Conservation (phyloP, 352 stramenopile genomes). For the Globisporangium emineosum region DNA sequence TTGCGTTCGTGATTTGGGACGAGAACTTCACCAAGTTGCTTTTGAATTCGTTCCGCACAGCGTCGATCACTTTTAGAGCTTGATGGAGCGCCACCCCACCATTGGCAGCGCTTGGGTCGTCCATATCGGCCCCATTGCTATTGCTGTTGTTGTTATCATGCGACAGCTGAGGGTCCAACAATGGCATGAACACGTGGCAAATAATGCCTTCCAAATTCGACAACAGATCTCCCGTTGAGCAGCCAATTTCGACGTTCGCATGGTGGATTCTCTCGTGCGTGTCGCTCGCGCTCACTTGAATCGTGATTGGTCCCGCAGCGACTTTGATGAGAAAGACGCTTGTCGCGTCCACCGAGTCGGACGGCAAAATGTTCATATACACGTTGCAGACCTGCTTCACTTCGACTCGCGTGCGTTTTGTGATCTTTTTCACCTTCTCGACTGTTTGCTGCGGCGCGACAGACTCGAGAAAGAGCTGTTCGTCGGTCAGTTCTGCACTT, state of each 20-base stretch:
- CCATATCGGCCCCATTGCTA: slow-evolving; percentile 6
- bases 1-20: slow-evolving; percentile 89
- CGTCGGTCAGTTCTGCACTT: slow-evolving; percentile 44
- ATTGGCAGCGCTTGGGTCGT: background rate
- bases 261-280: slow-evolving; percentile 49
- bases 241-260: slow-evolving; percentile 81
- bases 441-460: slow-evolving; percentile 25
- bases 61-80: slow-evolving; percentile 78
- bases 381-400: slow-evolving; percentile 59
- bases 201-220: slow-evolving; percentile 85
- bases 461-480: slow-evolving; percentile 68
- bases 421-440: slow-evolving; percentile 40
- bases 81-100: slow-evolving; percentile 28
- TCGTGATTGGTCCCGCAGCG: slow-evolving; percentile 37
- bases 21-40: slow-evolving; percentile 92
- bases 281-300: slow-evolving; percentile 31
- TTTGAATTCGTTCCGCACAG: slow-evolving; percentile 86
- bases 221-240: slow-evolving; percentile 82
- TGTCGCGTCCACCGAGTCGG: slow-evolving; percentile 51
- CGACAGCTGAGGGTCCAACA: slow-evolving; percentile 74
- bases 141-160: slow-evolving; percentile 20
- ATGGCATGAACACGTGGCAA: slow-evolving; percentile 87
- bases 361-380: slow-evolving; percentile 66
- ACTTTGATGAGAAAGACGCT: slow-evolving; percentile 85
- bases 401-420: slow-evolving; percentile 48